A percentile compares a stretch with the other conserved stretches of the same genome.
Evolutionary conservation across 1,284 basidiomycete genomes (phyloP).

Genomic region (Volvariella surrecta): DNA sequence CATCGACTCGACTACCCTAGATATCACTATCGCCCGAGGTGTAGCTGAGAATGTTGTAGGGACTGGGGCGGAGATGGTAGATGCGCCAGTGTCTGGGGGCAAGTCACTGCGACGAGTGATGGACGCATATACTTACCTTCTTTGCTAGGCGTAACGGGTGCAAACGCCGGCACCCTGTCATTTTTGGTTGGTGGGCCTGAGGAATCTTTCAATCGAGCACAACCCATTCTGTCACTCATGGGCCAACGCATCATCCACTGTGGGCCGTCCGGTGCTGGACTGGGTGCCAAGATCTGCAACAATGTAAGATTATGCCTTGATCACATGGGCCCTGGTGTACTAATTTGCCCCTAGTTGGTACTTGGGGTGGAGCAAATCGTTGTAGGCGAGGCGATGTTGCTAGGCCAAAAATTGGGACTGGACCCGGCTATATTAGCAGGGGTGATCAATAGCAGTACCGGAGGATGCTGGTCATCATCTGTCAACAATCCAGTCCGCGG

Average conservation of each 20-base stretch:
- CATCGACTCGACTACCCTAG: slow-evolving; percentile 86
- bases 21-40: slow-evolving; percentile 63
- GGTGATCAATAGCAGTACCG: slow-evolving; percentile 81
- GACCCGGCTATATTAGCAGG: slow-evolving; percentile 67
- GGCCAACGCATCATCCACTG: slow-evolving; percentile 79
- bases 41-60: slow-evolving; percentile 47
- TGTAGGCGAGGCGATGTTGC: slow-evolving; percentile 78
- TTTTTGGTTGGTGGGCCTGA: slow-evolving; percentile 84
- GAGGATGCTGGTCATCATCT: slow-evolving; percentile 76
- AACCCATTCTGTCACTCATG: slow-evolving; percentile 65
- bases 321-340: not conserved
- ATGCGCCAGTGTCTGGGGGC: slow-evolving; percentile 90
- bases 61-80: slow-evolving; percentile 72
- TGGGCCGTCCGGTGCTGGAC: slow-evolving; percentile 77
- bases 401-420: slow-evolving; percentile 72
- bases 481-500: slow-evolving; percentile 84
- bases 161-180: slow-evolving; percentile 77
- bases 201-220: slow-evolving; percentile 49
- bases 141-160: slow-evolving; percentile 74
- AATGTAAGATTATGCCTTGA: slow-evolving; percentile 37
- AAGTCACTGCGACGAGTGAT: slow-evolving; percentile 16
- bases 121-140: slow-evolving; percentile 2
- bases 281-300: slow-evolving; percentile 86
- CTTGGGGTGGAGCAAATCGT: slow-evolving; percentile 74
- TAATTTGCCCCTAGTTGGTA: slow-evolving; percentile 37